Conservation (phyloP, 2,329 filamentous ascomycete species). For the Colletotrichum sp. region DNA sequence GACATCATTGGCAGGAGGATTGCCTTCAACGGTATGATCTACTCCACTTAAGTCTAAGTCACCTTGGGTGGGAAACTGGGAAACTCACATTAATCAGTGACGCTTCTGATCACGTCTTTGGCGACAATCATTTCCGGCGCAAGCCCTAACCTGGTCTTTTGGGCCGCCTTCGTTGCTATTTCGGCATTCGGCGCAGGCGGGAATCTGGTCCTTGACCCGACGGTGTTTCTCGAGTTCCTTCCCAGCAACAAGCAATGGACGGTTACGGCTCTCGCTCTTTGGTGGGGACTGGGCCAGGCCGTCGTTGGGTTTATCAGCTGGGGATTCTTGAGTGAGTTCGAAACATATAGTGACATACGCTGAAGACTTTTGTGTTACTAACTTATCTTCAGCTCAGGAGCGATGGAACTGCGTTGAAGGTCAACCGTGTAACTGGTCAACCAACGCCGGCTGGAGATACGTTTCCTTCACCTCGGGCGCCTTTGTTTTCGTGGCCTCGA, state of each 20-base stretch:
- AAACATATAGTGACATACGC: accelerated
- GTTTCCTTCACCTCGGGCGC: conserved; percentile 50
- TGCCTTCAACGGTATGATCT: conserved; percentile 59
- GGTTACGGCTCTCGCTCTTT: conserved; percentile 62
- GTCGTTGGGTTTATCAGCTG: conserved; percentile 54
- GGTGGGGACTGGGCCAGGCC: conserved; percentile 55
- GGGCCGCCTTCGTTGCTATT: conserved; percentile 64
- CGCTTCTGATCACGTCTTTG: conserved; percentile 61
- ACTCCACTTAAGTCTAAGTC: not conserved
- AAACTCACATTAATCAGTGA: conserved; percentile 32
- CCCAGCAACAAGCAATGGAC: conserved; percentile 66
- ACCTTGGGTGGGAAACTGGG: not conserved
- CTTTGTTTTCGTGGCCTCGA: conserved; percentile 52
- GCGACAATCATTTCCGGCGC: conserved; percentile 68
- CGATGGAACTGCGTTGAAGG: conserved; percentile 46
- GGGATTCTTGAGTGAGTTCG: conserved; percentile 48
- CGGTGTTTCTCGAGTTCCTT: conserved; percentile 50
- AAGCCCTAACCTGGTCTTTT: conserved; percentile 63
- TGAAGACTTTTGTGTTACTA: not conserved
- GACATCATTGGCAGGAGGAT: conserved; percentile 68
- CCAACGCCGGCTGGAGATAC: conserved; percentile 57
- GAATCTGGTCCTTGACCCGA: conserved; percentile 67
- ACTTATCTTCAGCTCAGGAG: conserved; percentile 31
- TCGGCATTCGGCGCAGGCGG: conserved; percentile 67
- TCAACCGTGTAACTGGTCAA: conserved; percentile 41